These are phyloP conservation scores for Myxozyma geophila DNA, from an alignment of 805 yeast species.

Conservation along the genomic window DNA sequence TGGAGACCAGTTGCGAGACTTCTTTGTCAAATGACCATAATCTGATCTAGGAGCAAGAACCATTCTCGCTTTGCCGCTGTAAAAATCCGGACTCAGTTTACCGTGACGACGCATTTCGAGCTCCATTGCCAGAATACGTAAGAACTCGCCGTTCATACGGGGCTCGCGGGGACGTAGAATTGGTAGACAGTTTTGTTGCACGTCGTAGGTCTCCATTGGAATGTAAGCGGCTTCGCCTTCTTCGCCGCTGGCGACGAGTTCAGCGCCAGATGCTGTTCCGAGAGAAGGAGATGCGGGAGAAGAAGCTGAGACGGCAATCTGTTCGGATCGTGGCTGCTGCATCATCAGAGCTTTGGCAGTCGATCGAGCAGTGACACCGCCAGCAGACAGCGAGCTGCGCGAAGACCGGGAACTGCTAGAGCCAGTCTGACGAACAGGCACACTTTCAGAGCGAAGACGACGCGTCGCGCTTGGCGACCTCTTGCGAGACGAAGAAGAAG, in stretches of 20 bases:
- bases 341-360: constrained; percentile 33
- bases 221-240: constrained; percentile 27
- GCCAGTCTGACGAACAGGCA: constrained; percentile 17
- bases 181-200: constrained; percentile 42
- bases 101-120: constrained; percentile 44
- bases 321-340: constrained; percentile 25
- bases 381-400: constrained; percentile 26
- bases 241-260: constrained; percentile 11
- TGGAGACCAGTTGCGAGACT: constrained; percentile 22
- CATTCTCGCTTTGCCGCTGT: constrained; percentile 43
- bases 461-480: constrained; percentile 24
- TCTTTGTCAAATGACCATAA: constrained; percentile 30
- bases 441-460: constrained; percentile 21
- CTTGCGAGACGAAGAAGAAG: background rate
- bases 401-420: background rate
- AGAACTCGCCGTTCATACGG: constrained; percentile 45
- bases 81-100: constrained; percentile 43
- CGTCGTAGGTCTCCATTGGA: constrained; percentile 42
- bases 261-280: constrained; percentile 3
- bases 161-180: constrained; percentile 43
- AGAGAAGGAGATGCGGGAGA: constrained; percentile 2
- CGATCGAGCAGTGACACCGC: constrained; percentile 34
- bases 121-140: constrained; percentile 46
- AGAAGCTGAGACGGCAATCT: background rate
- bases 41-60: constrained; percentile 41